Base-by-base conservation (phyloP, 2,329 filamentous ascomycete genomes). In the Salinomyces thailandicus region DNA sequence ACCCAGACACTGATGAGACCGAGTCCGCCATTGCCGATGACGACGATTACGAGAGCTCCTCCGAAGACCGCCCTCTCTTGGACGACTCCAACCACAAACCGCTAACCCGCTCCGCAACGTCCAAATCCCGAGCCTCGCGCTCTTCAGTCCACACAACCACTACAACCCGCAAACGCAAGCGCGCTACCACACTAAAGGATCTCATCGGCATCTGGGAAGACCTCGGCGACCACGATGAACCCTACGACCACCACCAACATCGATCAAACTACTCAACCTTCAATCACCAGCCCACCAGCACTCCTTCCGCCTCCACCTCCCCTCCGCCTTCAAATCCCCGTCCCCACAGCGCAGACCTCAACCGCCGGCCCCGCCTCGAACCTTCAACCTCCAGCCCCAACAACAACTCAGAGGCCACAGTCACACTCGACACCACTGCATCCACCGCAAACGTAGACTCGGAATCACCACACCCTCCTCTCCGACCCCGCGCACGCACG, bases 141-240 rank as follows among this genome's bases (percentile, higher is more conserved):
- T 26, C 22, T 26, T 26, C 22, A 8, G 9, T 26, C 22, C 9
- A 26, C n/a, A 26, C 22, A 8, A 26, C 22, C 9, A 8, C 9
- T n/a, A 26, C 22, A n/a, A 26, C 20, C n/a, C 45, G 41, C 17
- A 46, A 46, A 11, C 47, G 55, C 5, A 54, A 50, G 35, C 46
- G 55, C 14, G 55, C 55, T 7, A 39, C 50, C 3, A 58, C 55
- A 2, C 45, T 58, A 14, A 55, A 48, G 33, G 55, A 57, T 26
- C 46, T 58, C 18, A 44, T 46, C 22, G 43, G 47, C 20, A 57
- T 58, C 18, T 58, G 55, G 55, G 50, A 54, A 18, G 48, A 53
- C 6, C 39, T 55, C 0, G 54, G 45, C 14, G 54, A 53, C 30
- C 38, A 38, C 13, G 45, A 47, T 7, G 44, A 45, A 16, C n/a